phyloP scores from a whole-genome alignment of 106 monocot species.

The Narthecium ossifragum region DNA sequence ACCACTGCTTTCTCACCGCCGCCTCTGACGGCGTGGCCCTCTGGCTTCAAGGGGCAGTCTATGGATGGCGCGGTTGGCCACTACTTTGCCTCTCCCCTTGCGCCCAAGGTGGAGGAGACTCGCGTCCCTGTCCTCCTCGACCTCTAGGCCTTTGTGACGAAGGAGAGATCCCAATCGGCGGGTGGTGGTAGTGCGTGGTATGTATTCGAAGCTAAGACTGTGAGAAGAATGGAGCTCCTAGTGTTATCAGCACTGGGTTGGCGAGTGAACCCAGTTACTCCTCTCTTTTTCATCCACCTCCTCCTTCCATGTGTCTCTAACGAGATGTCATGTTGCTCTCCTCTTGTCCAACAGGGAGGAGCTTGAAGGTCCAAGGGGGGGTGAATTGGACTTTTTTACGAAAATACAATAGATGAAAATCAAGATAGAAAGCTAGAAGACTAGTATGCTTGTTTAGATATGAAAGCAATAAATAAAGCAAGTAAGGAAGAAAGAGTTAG shows the following conservation, averaged over 20 bases:
- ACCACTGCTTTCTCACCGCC: conserved; percentile 57
- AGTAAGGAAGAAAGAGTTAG: too few relatives aligned
- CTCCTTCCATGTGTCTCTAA: conserved; percentile 17
- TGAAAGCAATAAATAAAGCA: too few relatives aligned
- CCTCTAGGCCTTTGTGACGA: conserved; percentile 31
- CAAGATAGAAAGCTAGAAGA: too few relatives aligned
- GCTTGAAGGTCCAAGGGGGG: too few relatives aligned
- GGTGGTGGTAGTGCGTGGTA: conserved; percentile 20
- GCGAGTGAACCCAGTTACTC: conserved; percentile 73
- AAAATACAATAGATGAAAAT: too few relatives aligned
- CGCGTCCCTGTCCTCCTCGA: conserved; percentile 78
- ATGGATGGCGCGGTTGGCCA: conserved; percentile 60
- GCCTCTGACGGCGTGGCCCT: conserved; percentile 12
- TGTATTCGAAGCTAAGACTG: conserved; percentile 70
- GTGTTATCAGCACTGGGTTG: conserved; percentile 68
- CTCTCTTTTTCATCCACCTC: conserved; percentile 52
- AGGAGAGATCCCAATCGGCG: neutral
- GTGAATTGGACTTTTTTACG: too few relatives aligned
- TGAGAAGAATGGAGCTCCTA: conserved; percentile 83
- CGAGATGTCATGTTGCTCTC: conserved; percentile 33
- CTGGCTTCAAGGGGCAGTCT: conserved; percentile 28
- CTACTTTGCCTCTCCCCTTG: conserved; percentile 63
- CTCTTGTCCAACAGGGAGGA: too few relatives aligned
- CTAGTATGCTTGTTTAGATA: too few relatives aligned
- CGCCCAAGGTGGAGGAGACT: conserved; percentile 89